These are phyloP conservation scores for Massariosphaeria phaeospora DNA, from an alignment of 495 filamentous ascomycete genomes.

Conservation along the genomic window DNA sequence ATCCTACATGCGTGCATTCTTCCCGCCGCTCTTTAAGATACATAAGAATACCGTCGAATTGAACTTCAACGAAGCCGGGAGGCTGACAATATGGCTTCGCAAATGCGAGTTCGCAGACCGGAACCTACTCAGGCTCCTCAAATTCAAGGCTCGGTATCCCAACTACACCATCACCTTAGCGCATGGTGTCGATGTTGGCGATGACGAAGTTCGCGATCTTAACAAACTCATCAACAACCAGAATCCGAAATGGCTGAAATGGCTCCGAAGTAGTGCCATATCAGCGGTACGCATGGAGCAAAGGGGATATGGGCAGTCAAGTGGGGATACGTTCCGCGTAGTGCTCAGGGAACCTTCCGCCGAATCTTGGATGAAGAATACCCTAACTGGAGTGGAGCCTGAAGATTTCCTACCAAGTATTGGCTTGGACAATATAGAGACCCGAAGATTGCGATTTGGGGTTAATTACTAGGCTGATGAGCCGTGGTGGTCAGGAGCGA, in stretches of 20 bases:
- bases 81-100: neutral
- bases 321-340: neutral
- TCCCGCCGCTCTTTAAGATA: neutral
- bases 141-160: constrained; percentile 1
- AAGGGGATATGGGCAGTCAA: neutral
- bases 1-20: constrained; percentile 3
- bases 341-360: too few relatives aligned
- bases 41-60: neutral
- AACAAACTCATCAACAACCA: constrained; percentile 6
- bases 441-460: too few relatives aligned
- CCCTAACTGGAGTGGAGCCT: too few relatives aligned
- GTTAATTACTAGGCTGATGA: too few relatives aligned
- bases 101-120: neutral
- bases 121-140: neutral
- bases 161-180: constrained; percentile 9
- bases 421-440: too few relatives aligned
- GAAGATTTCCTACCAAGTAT: too few relatives aligned
- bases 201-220: neutral
- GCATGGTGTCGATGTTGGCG: neutral
- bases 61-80: constrained; percentile 5
- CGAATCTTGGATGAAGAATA: too few relatives aligned
- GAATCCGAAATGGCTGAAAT: constrained; percentile 2
- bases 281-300: constrained; percentile 2
- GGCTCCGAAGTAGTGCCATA: neutral
- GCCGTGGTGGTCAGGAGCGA: too few relatives aligned